Percentiles rank a stretch among this genome's conserved stretches.
phyloP scores from a whole-genome alignment of 2,329 filamentous ascomycete genomes.

The Periconia sp. region DNA sequence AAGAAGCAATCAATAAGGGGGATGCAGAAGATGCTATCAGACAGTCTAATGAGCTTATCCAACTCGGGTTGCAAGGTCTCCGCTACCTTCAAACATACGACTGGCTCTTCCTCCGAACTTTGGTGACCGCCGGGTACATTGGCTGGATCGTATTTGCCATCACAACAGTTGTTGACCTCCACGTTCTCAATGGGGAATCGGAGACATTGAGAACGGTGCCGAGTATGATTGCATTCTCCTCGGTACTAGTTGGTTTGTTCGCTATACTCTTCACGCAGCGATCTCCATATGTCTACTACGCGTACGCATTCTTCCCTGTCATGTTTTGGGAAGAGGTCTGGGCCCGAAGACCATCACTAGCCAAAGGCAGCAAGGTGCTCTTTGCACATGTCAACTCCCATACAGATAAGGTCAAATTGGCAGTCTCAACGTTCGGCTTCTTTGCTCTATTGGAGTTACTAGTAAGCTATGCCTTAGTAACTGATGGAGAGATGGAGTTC shows the following conservation, averaged over 20 bases:
- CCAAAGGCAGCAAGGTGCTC: conserved; percentile 69
- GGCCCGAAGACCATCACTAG: conserved; percentile 73
- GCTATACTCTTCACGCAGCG: conserved; percentile 79
- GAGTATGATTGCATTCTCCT: conserved; percentile 73
- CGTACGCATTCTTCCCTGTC: conserved; percentile 89
- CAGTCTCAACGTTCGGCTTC: conserved; percentile 70
- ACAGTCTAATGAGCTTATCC: conserved; percentile 77
- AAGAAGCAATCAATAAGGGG: conserved; percentile 68
- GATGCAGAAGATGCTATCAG: conserved; percentile 79
- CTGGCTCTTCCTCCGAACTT: conserved; percentile 90
- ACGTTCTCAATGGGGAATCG: conserved; percentile 77
- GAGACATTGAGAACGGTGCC: conserved; percentile 66
- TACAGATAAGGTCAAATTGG: conserved; percentile 63
- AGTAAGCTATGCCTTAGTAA: conserved; percentile 44
- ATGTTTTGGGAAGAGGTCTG: conserved; percentile 97
- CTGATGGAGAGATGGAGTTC: not conserved
- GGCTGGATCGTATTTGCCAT: conserved; percentile 95
- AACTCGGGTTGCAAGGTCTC: conserved; percentile 78
- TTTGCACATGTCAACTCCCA: conserved; percentile 71
- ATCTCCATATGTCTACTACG: conserved; percentile 85
- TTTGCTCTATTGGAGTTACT: conserved; percentile 79
- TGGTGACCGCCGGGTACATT: conserved; percentile 89
- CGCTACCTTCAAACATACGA: conserved; percentile 98
- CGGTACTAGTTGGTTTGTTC: conserved; percentile 75
- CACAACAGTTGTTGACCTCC: conserved; percentile 85